Evolutionary conservation across 495 filamentous ascomycete genomes (phyloP), one percentile per base, ranked within the genome.

Genomic region (Penicillium argentinense): DNA sequence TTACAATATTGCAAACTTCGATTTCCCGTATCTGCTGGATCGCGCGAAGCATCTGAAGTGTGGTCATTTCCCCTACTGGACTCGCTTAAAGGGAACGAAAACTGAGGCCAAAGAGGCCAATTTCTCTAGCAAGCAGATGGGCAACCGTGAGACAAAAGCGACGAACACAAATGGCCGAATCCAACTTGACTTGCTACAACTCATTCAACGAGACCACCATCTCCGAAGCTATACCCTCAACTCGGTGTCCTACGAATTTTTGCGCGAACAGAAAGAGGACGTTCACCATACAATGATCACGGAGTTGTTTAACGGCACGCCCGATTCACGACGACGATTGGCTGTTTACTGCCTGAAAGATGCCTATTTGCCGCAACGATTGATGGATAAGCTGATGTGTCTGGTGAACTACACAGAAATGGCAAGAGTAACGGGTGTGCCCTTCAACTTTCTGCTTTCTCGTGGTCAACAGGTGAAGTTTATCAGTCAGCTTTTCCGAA

Each of bases 281-380:
- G 93, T 99, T 1, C 95, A 99, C 59, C 83, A 97, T 65, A 96
- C 89, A 5, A 99, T 99, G 88, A 99, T 99, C 62, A 97, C 95
- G 0, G 95, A 97, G 56, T 72, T 99, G 1, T 96, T 89, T 70
- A 97, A 97, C 58, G 93, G 93, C 19, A 96, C 91, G 0, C 82
- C 91, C 0, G 92, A 97, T 59, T 95, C 91, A 7, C 74, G 93
- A 43, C 85, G 95, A 48, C 80, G 93, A 62, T 66, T 99, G 28
- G 93, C 93, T 1, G 83, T 99, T 3, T 99, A 99, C 67, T 99
- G 93, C 72, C 69, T 99, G 42, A 99, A 99, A 67, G 93, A 99
- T 74, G 93, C 93, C 7, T 97, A 96, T 56, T 72, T 99, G 9
- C 93, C 93, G 4, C 95, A 97, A 59, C 72, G 93, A 29, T 69